Conservation (phyloP, 345 rosid genomes). For the Rubroshorea leprosula region DNA sequence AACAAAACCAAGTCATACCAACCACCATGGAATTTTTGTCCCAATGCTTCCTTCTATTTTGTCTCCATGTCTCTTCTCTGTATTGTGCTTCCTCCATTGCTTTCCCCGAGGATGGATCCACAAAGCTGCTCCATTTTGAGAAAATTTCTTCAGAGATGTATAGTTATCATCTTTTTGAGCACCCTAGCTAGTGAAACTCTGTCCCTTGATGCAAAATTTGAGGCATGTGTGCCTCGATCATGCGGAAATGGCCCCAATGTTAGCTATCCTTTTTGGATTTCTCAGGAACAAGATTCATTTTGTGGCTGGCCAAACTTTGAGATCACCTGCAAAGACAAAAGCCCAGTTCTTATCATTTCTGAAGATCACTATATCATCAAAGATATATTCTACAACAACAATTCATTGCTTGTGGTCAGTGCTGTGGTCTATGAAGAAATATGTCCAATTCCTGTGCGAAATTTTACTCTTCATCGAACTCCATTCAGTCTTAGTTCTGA, state of each 20-base stretch:
- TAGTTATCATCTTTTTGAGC: slow-evolving; percentile 19
- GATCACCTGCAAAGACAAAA: slow-evolving; percentile 30
- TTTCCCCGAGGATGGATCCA: slow-evolving; percentile 32
- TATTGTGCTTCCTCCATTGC: slow-evolving; percentile 3
- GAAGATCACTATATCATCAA: slow-evolving; percentile 35
- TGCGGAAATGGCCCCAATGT: slow-evolving; percentile 45
- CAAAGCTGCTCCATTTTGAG: slow-evolving; percentile 14
- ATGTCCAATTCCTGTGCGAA: slow-evolving; percentile 38
- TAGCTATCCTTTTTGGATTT: slow-evolving; percentile 46
- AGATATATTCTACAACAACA: slow-evolving; percentile 31
- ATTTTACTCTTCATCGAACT: slow-evolving; percentile 34
- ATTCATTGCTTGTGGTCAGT: slow-evolving; percentile 30
- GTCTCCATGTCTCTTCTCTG: slow-evolving; percentile 10
- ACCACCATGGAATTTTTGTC: slow-evolving; percentile 17
- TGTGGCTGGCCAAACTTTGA: slow-evolving; percentile 52
- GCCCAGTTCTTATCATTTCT: slow-evolving; percentile 40
- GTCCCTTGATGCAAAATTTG: slow-evolving; percentile 31
- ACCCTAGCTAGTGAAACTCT: slow-evolving; percentile 14
- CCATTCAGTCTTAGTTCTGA: slow-evolving; percentile 25
- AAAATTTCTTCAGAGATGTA: background rate
- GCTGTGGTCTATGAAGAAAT: slow-evolving; percentile 27
- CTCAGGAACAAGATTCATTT: slow-evolving; percentile 30
- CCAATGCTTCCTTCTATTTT: slow-evolving; percentile 8
- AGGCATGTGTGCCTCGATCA: slow-evolving; percentile 38
- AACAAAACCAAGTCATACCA: slow-evolving; percentile 15